Percentiles rank a stretch among this genome's conserved stretches.
Evolutionary conservation across 2,329 filamentous ascomycete genomes (phyloP).

Genomic region (Colletotrichum sublineola): DNA sequence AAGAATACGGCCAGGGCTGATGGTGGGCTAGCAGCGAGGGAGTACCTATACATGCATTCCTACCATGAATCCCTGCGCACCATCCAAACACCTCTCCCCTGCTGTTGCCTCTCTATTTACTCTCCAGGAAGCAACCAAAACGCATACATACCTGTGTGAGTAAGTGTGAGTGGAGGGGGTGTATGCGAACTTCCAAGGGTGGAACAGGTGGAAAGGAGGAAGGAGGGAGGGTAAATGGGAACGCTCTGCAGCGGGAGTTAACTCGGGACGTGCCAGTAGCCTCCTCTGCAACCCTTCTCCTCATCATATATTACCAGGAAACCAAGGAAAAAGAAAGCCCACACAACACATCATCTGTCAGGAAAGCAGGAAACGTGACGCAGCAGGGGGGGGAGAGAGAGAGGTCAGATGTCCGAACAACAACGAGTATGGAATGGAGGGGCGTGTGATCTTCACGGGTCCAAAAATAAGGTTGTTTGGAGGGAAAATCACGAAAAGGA

Average conservation of each 20-base stretch:
- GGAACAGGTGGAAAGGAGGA: neutral
- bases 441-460: slow-evolving; percentile 16
- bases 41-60: neutral
- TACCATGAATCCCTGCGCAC: neutral
- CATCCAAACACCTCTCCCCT: neutral
- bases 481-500: neutral
- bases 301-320: neutral
- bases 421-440: slow-evolving; percentile 9
- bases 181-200: neutral
- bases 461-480: slow-evolving; percentile 7
- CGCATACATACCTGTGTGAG: neutral
- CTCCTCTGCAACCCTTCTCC: neutral
- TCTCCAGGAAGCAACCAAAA: neutral
- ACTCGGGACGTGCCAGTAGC: slow-evolving; percentile 16
- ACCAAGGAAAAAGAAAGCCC: neutral
- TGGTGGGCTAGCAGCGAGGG: neutral
- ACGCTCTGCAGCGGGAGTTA: slow-evolving; percentile 14
- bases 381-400: neutral
- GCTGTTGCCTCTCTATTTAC: neutral
- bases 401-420: neutral
- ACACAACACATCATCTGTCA: slow-evolving; percentile 24
- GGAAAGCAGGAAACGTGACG: neutral
- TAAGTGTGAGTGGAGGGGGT: neutral
- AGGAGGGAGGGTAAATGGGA: neutral
- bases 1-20: neutral